Conservation (phyloP, 78 protist species). For the Blattamonas nauphoetae region DNA sequence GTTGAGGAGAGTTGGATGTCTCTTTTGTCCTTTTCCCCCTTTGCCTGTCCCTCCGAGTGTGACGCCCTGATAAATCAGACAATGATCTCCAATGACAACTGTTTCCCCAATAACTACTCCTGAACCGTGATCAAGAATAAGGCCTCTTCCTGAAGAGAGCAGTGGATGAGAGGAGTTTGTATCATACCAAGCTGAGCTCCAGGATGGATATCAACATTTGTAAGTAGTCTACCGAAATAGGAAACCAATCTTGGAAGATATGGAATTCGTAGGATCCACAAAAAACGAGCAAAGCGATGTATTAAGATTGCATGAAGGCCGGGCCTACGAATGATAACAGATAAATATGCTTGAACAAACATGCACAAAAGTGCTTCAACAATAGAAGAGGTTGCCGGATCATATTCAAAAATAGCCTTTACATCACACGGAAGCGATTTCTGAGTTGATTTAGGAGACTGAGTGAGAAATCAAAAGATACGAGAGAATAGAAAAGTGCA, state of each 20-base stretch:
- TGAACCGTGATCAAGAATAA: slow-evolving; percentile 24
- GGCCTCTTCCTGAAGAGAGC: not conserved
- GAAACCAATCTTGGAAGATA: not conserved
- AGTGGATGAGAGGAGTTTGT: not conserved
- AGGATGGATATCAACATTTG: slow-evolving; percentile 27
- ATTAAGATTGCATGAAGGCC: slow-evolving; percentile 23
- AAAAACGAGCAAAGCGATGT: not conserved
- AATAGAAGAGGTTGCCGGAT: slow-evolving; percentile 19
- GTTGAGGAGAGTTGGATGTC: not conserved
- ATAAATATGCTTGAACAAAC: not conserved
- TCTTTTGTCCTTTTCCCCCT: not conserved
- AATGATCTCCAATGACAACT: slow-evolving; percentile 13
- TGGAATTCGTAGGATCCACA: not conserved
- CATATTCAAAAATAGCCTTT: not conserved
- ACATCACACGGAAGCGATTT: not conserved
- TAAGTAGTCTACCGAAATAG: not conserved
- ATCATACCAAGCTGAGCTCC: slow-evolving; percentile 24
- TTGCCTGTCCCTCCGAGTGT: slow-evolving; percentile 21
- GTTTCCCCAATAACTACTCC: slow-evolving; percentile 34
- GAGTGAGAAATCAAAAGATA: too few species aligned
- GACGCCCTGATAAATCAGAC: slow-evolving; percentile 19
- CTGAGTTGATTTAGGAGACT: too few species aligned
- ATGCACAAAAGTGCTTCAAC: slow-evolving; percentile 2
- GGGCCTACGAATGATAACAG: slow-evolving; percentile 1
- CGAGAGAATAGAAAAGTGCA: too few species aligned